Evolutionary conservation across 108 stramenopile genomes (phyloP).

Genomic region (Conticribra weissflogii): DNA sequence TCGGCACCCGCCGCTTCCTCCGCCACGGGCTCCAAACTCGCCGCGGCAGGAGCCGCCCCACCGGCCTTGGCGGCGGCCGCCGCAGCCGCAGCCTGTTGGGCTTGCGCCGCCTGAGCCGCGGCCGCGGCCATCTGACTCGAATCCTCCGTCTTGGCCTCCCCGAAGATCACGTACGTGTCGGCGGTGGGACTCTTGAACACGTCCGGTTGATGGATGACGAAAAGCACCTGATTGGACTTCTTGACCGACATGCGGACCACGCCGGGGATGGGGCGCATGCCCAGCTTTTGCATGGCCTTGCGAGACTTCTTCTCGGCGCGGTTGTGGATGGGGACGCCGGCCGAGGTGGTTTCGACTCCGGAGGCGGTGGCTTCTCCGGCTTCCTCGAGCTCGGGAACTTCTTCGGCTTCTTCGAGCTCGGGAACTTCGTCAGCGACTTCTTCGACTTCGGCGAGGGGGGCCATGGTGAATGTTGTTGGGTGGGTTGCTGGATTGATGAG

Average conservation of each 20-base stretch:
- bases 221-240: slow-evolving; percentile 95
- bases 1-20: slow-evolving; percentile 49
- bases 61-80: slow-evolving; percentile 43
- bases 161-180: slow-evolving; percentile 98
- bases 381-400: slow-evolving; percentile 55
- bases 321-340: slow-evolving; percentile 72
- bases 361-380: slow-evolving; percentile 49
- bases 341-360: slow-evolving; percentile 47
- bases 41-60: slow-evolving; percentile 31
- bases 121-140: slow-evolving; percentile 74
- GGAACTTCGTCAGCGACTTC: slow-evolving; percentile 81
- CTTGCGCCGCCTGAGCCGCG: slow-evolving; percentile 62
- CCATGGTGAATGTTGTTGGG: slow-evolving; percentile 26
- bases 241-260: slow-evolving; percentile 97
- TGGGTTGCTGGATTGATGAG: neutral
- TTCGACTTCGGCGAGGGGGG: slow-evolving; percentile 64
- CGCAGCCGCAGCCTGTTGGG: slow-evolving; percentile 22
- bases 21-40: slow-evolving; percentile 37
- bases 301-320: slow-evolving; percentile 99
- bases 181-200: slow-evolving; percentile 92
- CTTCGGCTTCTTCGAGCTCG: slow-evolving; percentile 75
- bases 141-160: slow-evolving; percentile 99
- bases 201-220: slow-evolving; percentile 96
- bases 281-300: slow-evolving; percentile 98
- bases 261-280: slow-evolving; percentile 94